These are phyloP conservation scores for Pinus taeda DNA, from an alignment of 75 land plant species.

Conservation along the genomic window DNA sequence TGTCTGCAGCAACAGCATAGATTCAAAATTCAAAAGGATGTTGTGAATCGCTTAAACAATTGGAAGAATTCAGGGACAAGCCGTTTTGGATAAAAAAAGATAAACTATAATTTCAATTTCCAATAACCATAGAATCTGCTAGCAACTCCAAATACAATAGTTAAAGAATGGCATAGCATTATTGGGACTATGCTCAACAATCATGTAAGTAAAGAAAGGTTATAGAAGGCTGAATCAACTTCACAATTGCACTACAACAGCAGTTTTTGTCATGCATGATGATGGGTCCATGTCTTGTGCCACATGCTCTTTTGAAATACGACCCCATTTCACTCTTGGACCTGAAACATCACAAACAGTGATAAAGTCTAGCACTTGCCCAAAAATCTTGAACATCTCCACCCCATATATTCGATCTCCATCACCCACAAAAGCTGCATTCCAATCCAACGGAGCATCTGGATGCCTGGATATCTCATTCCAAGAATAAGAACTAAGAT, in stretches of 20 bases:
- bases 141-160: background rate
- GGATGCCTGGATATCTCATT: conserved; percentile 65
- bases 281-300: conserved; percentile 66
- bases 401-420: conserved; percentile 55
- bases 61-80: background rate
- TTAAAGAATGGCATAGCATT: conserved; percentile 6
- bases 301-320: conserved; percentile 52
- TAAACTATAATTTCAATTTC: background rate
- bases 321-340: conserved; percentile 38
- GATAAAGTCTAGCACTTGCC: conserved; percentile 75
- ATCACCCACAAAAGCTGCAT: conserved; percentile 67
- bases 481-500: conserved; percentile 46
- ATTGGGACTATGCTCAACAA: conserved; percentile 1
- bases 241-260: conserved; percentile 59
- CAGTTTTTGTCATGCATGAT: conserved; percentile 71
- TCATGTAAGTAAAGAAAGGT: background rate
- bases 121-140: background rate
- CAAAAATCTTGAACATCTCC: conserved; percentile 89
- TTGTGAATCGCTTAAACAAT: conserved; percentile 2
- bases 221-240: background rate
- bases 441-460: conserved; percentile 92
- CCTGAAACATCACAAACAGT: conserved; percentile 58
- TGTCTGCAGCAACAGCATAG: background rate
- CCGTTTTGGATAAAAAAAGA: background rate
- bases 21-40: background rate